Evolutionary conservation across 257 asterid genomes (phyloP), one percentile per base, ranked within the genome.

Genomic region (Jasminum sambac): DNA sequence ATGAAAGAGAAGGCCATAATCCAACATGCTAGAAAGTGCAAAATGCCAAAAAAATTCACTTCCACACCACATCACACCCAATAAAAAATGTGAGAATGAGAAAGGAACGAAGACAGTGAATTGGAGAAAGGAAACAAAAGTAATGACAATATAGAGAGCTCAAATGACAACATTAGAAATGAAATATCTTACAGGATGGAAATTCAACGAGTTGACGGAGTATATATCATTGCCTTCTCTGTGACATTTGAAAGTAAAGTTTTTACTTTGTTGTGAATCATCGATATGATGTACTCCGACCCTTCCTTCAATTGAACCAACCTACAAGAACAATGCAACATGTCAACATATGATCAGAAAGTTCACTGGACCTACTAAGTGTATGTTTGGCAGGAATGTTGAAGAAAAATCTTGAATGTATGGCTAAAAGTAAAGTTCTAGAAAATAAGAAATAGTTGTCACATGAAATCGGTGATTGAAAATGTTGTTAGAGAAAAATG

Each of bases 261-360:
- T 95, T 84, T 91, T 91, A 81, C 79, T 77, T 69, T 87, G 76
- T 69, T 81, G 96, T 17, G 96, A 61, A 57, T 91, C 99, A 70
- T 95, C 98, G 46, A 91, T 85, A 78, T 95, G 98, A 81, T 95
- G 99, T 46, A 91, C 98, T 24, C 98, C 98, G 16, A 95, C 98
- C 81, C 98, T 88, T 71, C 98, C 99, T 86, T 95, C 99, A 78
- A 91, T 91, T 62, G 99, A 95, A 67, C 99, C 99, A 76, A 95
- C 96, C 99, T 95, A 84, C 64, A 68, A 58, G 66, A 65, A 55
- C 43, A 63, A 52, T 38, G 58, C 73, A 76, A 26, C 44, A 63
- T 8, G 21, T 69, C 66, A 55, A 17, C 61, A 30, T 38, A 36
- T 40, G 11, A 44, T 60, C 61, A 43, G 44, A 52, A 37, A 71